Evolutionary conservation across 176 grass and related monocot species (phyloP).

Genomic region (Carex littledalei): DNA sequence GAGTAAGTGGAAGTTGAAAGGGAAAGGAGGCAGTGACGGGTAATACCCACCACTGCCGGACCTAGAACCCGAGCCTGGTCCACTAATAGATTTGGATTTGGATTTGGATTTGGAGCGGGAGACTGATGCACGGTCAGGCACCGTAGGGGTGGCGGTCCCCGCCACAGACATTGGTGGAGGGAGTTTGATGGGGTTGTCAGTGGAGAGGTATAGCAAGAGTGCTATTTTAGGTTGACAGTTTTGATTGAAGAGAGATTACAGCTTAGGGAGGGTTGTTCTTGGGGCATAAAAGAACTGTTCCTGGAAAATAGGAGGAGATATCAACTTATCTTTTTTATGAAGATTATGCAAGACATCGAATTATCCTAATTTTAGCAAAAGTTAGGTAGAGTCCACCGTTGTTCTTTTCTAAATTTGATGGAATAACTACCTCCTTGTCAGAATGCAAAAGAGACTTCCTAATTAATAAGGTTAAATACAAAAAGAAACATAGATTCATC

Average conservation of each 20-base stretch:
- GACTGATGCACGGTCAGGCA: background rate
- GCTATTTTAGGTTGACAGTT: slow-evolving; percentile 20
- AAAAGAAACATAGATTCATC: background rate
- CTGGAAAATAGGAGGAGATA: background rate
- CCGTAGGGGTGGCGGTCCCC: background rate
- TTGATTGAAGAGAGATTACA: background rate
- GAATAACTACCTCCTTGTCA: background rate
- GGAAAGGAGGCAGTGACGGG: slow-evolving; percentile 20
- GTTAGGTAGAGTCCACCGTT: background rate
- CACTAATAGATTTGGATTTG: background rate
- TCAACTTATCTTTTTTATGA: background rate
- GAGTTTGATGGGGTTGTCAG: background rate
- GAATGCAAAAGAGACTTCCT: background rate
- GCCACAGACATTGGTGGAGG: background rate
- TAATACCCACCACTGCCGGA: slow-evolving; percentile 9
- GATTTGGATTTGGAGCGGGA: background rate
- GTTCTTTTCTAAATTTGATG: background rate
- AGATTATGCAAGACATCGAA: background rate
- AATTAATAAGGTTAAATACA: background rate
- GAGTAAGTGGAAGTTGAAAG: slow-evolving; percentile 21
- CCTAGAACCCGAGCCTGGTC: background rate
- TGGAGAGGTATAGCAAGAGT: background rate
- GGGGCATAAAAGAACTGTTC: background rate
- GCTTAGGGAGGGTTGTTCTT: background rate
- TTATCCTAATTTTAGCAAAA: background rate